phyloP scores from a whole-genome alignment of 1,284 basidiomycete genomes.

The Microbotryum intermedium region DNA sequence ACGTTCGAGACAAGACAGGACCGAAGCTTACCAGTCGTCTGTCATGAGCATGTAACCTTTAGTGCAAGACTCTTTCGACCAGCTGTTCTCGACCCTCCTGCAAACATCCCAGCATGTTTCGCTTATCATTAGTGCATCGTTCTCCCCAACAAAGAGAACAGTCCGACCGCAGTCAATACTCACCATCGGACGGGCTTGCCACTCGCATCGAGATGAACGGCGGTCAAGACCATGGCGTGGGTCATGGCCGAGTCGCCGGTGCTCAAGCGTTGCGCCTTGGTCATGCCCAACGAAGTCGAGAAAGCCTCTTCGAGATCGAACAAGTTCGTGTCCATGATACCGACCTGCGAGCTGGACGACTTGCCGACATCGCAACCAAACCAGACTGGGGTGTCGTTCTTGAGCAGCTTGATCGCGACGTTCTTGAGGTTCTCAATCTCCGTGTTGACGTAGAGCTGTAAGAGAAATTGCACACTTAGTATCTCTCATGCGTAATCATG shows the following conservation, averaged over 20 bases:
- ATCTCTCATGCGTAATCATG: neutral
- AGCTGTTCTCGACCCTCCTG: constrained; percentile 73
- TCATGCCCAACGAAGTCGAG: constrained; percentile 51
- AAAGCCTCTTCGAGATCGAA: constrained; percentile 58
- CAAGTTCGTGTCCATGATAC: constrained; percentile 55
- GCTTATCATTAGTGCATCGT: too few relatives aligned
- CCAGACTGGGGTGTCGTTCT: constrained; percentile 77
- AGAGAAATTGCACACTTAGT: neutral
- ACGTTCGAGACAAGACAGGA: neutral
- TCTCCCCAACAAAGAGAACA: too few relatives aligned
- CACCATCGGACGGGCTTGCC: constrained; percentile 79
- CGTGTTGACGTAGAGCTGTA: constrained; percentile 63
- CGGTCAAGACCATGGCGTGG: constrained; percentile 68
- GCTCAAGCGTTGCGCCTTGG: constrained; percentile 75
- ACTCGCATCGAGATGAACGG: constrained; percentile 67
- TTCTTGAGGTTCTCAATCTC: constrained; percentile 69
- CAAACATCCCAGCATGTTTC: too few relatives aligned
- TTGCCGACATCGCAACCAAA: constrained; percentile 59
- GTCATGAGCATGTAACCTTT: constrained; percentile 73
- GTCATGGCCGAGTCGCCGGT: constrained; percentile 80
- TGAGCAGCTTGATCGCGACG: constrained; percentile 72
- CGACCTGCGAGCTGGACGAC: constrained; percentile 32
- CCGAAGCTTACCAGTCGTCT: constrained; percentile 20
- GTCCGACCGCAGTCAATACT: too few relatives aligned
- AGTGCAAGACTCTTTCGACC: constrained; percentile 71